Conservation (phyloP, 2,329 filamentous ascomycete genomes). For the Alternaria triticimaculans region DNA sequence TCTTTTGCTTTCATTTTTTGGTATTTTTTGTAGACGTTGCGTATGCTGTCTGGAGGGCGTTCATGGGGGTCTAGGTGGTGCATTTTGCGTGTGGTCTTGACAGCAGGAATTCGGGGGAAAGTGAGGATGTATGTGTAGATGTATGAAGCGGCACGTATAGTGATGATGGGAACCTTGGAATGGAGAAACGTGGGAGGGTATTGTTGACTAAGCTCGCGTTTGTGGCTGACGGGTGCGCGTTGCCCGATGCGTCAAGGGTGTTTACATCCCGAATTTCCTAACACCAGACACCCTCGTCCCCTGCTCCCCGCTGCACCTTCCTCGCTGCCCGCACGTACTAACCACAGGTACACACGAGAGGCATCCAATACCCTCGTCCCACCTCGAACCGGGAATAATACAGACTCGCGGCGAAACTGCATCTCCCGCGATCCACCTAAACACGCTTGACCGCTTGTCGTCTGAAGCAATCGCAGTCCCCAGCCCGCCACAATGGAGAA, state of each 20-base stretch:
- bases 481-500: slow-evolving; percentile 74
- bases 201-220: slow-evolving; percentile 29
- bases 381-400: not conserved
- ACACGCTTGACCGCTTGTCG: slow-evolving; percentile 29
- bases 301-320: slow-evolving; percentile 15
- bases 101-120: not conserved
- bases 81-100: slow-evolving; percentile 17
- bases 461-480: slow-evolving; percentile 21
- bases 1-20: slow-evolving; percentile 64
- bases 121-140: too few species aligned
- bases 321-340: slow-evolving; percentile 28
- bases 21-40: slow-evolving; percentile 76
- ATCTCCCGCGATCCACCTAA: not conserved
- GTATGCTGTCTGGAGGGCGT: slow-evolving; percentile 74
- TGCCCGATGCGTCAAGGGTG: slow-evolving; percentile 25
- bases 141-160: too few species aligned
- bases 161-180: too few species aligned
- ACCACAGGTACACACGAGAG: slow-evolving; percentile 28
- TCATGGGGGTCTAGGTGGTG: slow-evolving; percentile 73
- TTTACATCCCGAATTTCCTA: slow-evolving; percentile 34
- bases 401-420: slow-evolving; percentile 3
- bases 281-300: slow-evolving; percentile 20
- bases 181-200: slow-evolving; percentile 6
- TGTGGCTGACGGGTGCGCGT: slow-evolving; percentile 27
- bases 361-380: not conserved